Evolutionary conservation across 2,329 filamentous ascomycete species (phyloP), one percentile per base, ranked within the genome.

Genomic region (Hymenoscyphus fructigenus): DNA sequence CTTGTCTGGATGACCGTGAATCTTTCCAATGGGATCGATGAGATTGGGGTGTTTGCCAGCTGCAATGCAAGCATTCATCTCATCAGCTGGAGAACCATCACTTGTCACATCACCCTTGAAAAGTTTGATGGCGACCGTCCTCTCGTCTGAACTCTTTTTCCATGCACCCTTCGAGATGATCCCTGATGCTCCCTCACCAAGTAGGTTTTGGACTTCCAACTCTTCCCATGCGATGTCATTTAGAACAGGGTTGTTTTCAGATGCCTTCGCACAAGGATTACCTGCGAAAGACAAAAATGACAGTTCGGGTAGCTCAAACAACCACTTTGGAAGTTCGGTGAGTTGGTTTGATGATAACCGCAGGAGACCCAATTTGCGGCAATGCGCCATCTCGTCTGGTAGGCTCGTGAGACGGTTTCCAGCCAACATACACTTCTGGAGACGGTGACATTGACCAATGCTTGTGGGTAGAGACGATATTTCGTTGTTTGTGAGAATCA

Each of bases 381-480:
- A 83, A n/a, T 70, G 70, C 4, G 73, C 72, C 80, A 84, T 81
- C 60, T 78, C 75, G 17, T 69, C 69, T 1, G 81, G 81, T 9
- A 84, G 72, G 47, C 58, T 59, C 0, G 66, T 70, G 28, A 83
- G 74, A n/a, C 65, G 71, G 68, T 83, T 83, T 15, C 80, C 81
- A 1, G 81, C 77, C n/a, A 83, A 71, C 79, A 82, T 80, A 68
- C 81, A 82, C 70, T 82, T 82, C 67, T 83, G 78, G 4, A 83
- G 74, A 12, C 76, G 75, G 20, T 67, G 66, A 64, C 81, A 83
- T 23, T 71, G 71, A 10, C 80, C 79, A 58, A 83, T 79, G 69
- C 76, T 79, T 20, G 67, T 68, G 0, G 81, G 80, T 7, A 84
- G 71, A 7, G 66, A 61, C 3, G 66, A 65, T 50, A 83, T 76